Percentiles rank a stretch among this genome's conserved stretches.
Evolutionary conservation across 2,329 filamentous ascomycete genomes (phyloP).

Genomic region (Elsinoe perseae): DNA sequence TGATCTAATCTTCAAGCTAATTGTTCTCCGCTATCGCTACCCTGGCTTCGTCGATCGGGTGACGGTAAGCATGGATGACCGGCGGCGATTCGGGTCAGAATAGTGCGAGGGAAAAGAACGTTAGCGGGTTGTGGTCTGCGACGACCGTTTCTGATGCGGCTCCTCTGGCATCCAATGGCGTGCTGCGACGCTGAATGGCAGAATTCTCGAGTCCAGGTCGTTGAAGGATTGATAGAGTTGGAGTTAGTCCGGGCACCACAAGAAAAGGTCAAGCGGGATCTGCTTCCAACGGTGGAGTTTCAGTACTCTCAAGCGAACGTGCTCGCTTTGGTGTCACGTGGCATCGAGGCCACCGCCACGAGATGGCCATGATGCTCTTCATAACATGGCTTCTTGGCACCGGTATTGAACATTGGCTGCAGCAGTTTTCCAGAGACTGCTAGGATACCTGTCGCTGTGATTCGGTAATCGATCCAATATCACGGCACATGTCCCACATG

Average conservation of each 20-base stretch:
- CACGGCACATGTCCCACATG: neutral
- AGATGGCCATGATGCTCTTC: neutral
- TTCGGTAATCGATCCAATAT: neutral
- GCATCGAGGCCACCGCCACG: neutral
- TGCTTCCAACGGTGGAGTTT: neutral
- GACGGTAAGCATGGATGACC: neutral
- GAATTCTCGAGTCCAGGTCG: neutral
- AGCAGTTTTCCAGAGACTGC: too few relatives aligned
- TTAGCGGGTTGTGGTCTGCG: neutral
- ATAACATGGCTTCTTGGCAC: neutral
- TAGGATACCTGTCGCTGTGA: neutral
- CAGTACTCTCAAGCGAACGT: neutral
- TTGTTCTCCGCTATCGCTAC: too few relatives aligned
- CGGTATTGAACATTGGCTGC: neutral
- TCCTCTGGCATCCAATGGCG: constrained; percentile 2
- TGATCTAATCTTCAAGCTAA: too few relatives aligned
- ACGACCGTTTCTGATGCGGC: neutral
- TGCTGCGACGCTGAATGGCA: too few relatives aligned
- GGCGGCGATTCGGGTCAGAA: neutral
- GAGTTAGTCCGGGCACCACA: neutral
- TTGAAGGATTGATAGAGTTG: neutral
- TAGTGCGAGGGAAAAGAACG: neutral
- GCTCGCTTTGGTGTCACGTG: neutral
- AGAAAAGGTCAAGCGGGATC: neutral
- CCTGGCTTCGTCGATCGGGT: too few relatives aligned